phyloP scores from a whole-genome alignment of 345 rosid species.

The Lepidium aucheri region DNA sequence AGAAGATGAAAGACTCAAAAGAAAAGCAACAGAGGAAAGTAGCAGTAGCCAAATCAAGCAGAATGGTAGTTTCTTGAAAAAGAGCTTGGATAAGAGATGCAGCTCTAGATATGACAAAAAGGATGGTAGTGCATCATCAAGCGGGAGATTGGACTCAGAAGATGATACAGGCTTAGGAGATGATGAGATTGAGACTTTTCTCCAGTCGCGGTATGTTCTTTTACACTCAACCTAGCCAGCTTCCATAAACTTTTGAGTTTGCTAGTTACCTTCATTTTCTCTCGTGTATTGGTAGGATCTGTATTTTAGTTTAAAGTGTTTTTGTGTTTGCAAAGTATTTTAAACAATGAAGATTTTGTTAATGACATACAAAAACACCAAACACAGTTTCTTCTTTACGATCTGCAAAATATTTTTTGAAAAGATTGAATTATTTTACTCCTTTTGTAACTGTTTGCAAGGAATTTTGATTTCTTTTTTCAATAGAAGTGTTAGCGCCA shows the following conservation, averaged over 20 bases:
- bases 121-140: slow-evolving; percentile 30
- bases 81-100: slow-evolving; percentile 29
- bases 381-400: no score
- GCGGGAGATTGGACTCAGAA: slow-evolving; percentile 25
- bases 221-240: neutral
- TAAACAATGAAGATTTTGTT: no score
- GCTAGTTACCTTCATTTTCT: neutral
- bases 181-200: slow-evolving; percentile 67
- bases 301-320: no score
- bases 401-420: no score
- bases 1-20: slow-evolving; percentile 35
- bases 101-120: no score
- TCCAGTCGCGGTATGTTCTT: slow-evolving; percentile 55
- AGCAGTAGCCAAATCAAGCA: slow-evolving; percentile 25
- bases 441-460: no score
- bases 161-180: slow-evolving; percentile 59
- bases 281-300: no score
- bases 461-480: no score
- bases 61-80: slow-evolving; percentile 9
- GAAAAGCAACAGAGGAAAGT: slow-evolving; percentile 35
- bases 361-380: no score
- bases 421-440: no score
- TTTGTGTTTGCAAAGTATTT: no score
- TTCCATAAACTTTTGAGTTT: neutral
- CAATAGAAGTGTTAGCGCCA: no score